These are phyloP conservation scores for Plicaturopsis crispa DNA, from an alignment of 768 basidiomycete species.

Conservation along the genomic window DNA sequence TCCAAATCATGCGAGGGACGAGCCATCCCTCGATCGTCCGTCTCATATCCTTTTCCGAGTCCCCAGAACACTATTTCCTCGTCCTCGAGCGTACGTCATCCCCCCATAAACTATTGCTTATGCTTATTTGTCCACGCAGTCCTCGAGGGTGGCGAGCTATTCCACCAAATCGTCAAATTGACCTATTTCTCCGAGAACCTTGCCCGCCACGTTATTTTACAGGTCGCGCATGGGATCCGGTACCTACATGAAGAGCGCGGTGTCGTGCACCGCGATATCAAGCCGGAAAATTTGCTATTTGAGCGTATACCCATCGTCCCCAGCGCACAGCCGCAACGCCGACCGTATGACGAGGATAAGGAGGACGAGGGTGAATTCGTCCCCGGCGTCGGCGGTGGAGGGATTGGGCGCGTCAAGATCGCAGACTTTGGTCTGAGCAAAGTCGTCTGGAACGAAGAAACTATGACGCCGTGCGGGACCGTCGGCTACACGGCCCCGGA, in stretches of 20 bases:
- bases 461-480: slow-evolving; percentile 99
- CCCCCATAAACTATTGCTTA: neutral
- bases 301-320: slow-evolving; percentile 88
- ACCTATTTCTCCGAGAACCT: slow-evolving; percentile 98
- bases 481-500: slow-evolving; percentile 99
- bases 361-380: slow-evolving; percentile 97
- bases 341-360: slow-evolving; percentile 97
- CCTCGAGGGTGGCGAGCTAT: slow-evolving; percentile 96
- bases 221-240: slow-evolving; percentile 89
- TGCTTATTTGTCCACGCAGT: slow-evolving; percentile 38
- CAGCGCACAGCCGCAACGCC: slow-evolving; percentile 61
- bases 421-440: slow-evolving; percentile 98
- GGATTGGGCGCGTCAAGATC: slow-evolving; percentile 96
- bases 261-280: slow-evolving; percentile 98
- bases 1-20: slow-evolving; percentile 96
- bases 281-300: slow-evolving; percentile 95
- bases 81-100: slow-evolving; percentile 73
- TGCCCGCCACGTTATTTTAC: slow-evolving; percentile 94
- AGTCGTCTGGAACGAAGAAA: slow-evolving; percentile 98
- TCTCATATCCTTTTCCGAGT: slow-evolving; percentile 88
- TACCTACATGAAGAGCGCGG: slow-evolving; percentile 97
- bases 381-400: slow-evolving; percentile 89
- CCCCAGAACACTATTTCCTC: slow-evolving; percentile 88
- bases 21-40: slow-evolving; percentile 92
- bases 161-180: slow-evolving; percentile 98